Base-by-base conservation (phyloP, 1,284 basidiomycete genomes). In the Malassezia japonica region DNA sequence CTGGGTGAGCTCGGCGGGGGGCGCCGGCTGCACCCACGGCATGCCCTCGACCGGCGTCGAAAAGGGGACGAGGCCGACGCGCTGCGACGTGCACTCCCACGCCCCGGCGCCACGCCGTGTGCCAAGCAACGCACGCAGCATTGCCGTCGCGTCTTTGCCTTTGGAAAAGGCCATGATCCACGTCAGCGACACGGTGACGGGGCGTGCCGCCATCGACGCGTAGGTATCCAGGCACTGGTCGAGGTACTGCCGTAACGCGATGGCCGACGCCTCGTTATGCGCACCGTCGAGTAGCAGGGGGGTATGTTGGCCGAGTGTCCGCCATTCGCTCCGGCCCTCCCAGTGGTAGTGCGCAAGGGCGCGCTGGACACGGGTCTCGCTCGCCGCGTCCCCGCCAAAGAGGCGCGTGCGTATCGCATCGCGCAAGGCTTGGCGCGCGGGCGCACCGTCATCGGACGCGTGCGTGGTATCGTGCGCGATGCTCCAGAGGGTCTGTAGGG, bases 211-310 rank as follows among this genome's bases (percentile, higher is more conserved):
- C 3, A 40, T 36, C 1, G 18, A 24, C 12, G 20, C 4, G 9
- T 45, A 35, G 4, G 57, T 33, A 1, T 40, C 31, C 2, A 68
- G 28, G 44, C 60, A 68, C 12, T 24, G 18, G 18, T 80, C 77
- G 50, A 96, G 75, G 71, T 90, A 96, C 5, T 76, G 69, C 1
- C 82, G 78, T 7, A 99, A 79, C 0, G 81, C 81, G 16, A 72
- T 59, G 0, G 88, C 80, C 0, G 89, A 90, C 5, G 86, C 83
- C n/a, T 82, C 76, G 67, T 99, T 99, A 72, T 99, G 94, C 1
- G 94, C 92, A 3, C 94, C 94, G 67, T 99, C 94, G 2, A 85
- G 83, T 6, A 98, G 78, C 35, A 61, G 44, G 31, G 42, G 43
- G 46, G 31, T 47, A 76, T 65, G 3, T 16, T 41, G 10, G 12